Base-by-base conservation (phyloP, 257 asterid species). In the Jacaranda mimosifolia region DNA sequence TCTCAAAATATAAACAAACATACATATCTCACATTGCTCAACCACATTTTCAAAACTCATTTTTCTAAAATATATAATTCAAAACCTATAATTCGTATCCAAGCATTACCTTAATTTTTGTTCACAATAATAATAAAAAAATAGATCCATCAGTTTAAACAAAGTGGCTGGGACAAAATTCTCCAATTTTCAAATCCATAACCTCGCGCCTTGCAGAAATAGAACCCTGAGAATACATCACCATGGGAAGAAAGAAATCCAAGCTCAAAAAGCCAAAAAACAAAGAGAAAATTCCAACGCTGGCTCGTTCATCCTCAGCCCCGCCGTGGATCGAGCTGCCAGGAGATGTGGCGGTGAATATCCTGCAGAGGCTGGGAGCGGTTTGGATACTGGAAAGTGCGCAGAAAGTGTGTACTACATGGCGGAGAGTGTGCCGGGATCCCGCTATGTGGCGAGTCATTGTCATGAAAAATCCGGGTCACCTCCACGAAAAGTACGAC, bases 271-370 rank as follows among this genome's bases (percentile, higher is more conserved):
- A 11, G 21, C 52, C 7, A 46, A 55, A 66, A 63, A 21, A n/a
- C 58, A 45, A 11, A 40, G 63, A 35, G 57, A 52, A 72, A 51
- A 12, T 13, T 35, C 56, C 75, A 35, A 19, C 17, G 52, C 49
- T 67, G 7, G 73, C 5, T 13, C 62, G 64, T 0, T 43, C 72
- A 0, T 36, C 73, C 8, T 38, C 76, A 13, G 43, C 68, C 0
- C 77, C 85, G 36, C 85, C 83, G 43, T 88, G 90, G 92, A 77
- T 69, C 26, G 90, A 88, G 3, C 86, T 88, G 6, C 92, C 88
- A 15, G 13, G 62, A 9, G 89, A 88, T 58, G 38, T 86, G 32
- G 83, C 86, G 14, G 79, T 86, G 7, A 65, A 72, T 32, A 86
- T 89, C 59, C 78, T 89, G 64, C 84, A 73, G 2, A 64, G 84